A percentile compares a stretch with the other conserved stretches of the same genome.
Evolutionary conservation across 2,329 filamentous ascomycete species (phyloP).

Genomic region (Saccharata proteae): DNA sequence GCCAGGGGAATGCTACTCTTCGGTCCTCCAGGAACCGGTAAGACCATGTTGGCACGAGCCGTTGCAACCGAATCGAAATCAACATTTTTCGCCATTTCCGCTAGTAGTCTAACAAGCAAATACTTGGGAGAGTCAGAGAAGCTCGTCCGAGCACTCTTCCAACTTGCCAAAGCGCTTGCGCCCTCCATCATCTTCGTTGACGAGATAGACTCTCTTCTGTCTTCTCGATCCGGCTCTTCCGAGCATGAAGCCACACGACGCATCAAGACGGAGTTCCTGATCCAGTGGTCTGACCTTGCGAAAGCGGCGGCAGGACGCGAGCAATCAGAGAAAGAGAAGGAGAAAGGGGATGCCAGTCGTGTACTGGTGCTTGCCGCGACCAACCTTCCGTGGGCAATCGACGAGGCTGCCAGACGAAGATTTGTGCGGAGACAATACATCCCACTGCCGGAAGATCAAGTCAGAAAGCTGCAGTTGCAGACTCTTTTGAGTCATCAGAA

Average conservation of each 20-base stretch:
- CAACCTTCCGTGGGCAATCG: constrained; percentile 94
- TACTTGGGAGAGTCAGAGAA: constrained; percentile 96
- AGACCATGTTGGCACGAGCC: constrained; percentile 92
- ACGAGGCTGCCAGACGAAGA: constrained; percentile 79
- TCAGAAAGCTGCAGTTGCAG: constrained; percentile 64
- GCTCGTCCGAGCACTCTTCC: constrained; percentile 82
- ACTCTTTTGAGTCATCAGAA: constrained; percentile 80
- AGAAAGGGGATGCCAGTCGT: constrained; percentile 68
- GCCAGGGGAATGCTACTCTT: constrained; percentile 93
- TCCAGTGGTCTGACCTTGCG: constrained; percentile 92
- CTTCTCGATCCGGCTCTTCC: constrained; percentile 65
- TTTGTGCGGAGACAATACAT: constrained; percentile 96
- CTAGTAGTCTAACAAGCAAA: constrained; percentile 88
- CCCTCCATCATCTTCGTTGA: constrained; percentile 98
- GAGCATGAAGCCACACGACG: constrained; percentile 88
- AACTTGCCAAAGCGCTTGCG: constrained; percentile 74
- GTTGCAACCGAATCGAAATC: constrained; percentile 91
- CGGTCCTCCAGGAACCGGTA: constrained; percentile 92
- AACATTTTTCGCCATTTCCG: constrained; percentile 94
- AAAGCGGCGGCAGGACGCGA: constrained; percentile 82
- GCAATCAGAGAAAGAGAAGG: constrained; percentile 51
- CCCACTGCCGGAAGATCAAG: constrained; percentile 74
- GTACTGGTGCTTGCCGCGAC: constrained; percentile 92
- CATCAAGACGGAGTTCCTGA: constrained; percentile 96
- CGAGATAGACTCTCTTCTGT: constrained; percentile 90